Evolutionary conservation across 192 early-diverging fungal genomes (phyloP).

Genomic region (Oehlia diaphana): DNA sequence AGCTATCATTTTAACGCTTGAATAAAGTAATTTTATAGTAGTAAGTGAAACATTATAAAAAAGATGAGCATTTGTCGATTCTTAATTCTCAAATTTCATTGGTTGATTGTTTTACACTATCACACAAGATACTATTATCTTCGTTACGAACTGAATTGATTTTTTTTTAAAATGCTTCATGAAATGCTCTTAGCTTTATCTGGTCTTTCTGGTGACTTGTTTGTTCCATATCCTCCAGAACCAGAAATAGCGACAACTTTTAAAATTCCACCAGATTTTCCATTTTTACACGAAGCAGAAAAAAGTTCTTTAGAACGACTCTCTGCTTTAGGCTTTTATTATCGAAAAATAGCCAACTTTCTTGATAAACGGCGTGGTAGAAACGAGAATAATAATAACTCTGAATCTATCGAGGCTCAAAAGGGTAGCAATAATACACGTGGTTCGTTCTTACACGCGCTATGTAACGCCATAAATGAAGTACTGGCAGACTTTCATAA

Average conservation of each 20-base stretch:
- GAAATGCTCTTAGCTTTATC: constrained; percentile 67
- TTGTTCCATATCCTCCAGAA: constrained; percentile 51
- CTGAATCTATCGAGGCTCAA: background rate
- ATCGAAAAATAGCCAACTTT: constrained; percentile 22
- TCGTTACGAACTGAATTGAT: no score
- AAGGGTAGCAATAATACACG: background rate
- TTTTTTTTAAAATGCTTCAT: constrained; percentile 57
- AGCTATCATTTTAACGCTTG: no score
- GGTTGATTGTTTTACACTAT: no score
- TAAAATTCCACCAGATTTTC: constrained; percentile 59
- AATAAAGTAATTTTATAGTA: no score
- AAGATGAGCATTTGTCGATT: no score
- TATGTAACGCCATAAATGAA: constrained; percentile 47
- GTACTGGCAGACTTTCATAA: constrained; percentile 46
- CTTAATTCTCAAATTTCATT: no score
- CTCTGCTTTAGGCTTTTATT: constrained; percentile 58
- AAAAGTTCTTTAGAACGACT: constrained; percentile 58
- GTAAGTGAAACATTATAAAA: no score
- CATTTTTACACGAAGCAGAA: constrained; percentile 66
- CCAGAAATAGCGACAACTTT: constrained; percentile 47
- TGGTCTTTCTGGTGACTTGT: constrained; percentile 69
- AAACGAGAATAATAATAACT: background rate
- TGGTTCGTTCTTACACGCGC: constrained; percentile 54
- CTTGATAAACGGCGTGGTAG: constrained; percentile 17
- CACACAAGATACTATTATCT: no score